Evolutionary conservation across 306 rosid genomes (phyloP).

Genomic region (Citrullus amarus): DNA sequence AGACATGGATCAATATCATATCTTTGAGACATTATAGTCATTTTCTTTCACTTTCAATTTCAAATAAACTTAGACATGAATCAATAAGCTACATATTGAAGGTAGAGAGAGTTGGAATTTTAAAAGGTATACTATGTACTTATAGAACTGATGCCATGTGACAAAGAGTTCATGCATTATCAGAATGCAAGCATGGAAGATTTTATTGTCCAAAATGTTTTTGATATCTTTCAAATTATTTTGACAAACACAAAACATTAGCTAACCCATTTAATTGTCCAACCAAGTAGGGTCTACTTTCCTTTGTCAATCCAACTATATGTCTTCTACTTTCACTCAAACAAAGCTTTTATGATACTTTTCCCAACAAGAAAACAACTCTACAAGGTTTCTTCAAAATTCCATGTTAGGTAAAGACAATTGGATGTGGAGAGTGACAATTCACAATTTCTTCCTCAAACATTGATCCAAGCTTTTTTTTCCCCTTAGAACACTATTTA

Average conservation of each 20-base stretch:
- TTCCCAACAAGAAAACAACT: neutral
- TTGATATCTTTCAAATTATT: neutral
- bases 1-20: no score
- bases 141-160: no score
- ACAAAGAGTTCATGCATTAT: neutral
- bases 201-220: neutral
- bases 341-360: neutral
- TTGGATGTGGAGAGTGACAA: neutral
- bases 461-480: neutral
- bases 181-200: neutral
- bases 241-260: neutral
- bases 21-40: no score
- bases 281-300: neutral
- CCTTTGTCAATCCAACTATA: neutral
- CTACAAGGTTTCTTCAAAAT: neutral
- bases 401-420: neutral
- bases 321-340: neutral
- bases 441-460: neutral
- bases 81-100: no score
- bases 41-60: no score
- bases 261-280: neutral
- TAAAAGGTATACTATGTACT: no score
- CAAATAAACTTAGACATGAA: no score
- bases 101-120: no score
- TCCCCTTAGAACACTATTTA: no score